Evolutionary conservation across 345 rosid species (phyloP), one percentile per base, ranked within the genome.

Genomic region (Eucalyptus victrix): DNA sequence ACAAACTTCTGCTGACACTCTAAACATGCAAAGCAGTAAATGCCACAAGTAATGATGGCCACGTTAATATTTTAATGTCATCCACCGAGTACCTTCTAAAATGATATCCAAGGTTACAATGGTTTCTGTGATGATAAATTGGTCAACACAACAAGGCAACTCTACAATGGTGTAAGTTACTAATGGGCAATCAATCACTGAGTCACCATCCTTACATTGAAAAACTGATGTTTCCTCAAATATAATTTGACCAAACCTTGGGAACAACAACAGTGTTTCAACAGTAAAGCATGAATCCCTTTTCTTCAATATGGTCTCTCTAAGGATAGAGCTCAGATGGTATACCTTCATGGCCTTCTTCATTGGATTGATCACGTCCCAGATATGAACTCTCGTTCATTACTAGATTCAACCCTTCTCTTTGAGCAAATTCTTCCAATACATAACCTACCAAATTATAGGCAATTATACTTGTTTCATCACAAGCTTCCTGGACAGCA

Each of bases 401-500:
- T 40, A 93, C 92, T 88, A 96, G 90, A 60, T 92, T 89, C 42
- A 94, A 34, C 69, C 93, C 93, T 90, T 93, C 93, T 85, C 67
- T 91, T 86, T 91, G 89, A 18, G 94, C 93, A 80, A 96, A 91
- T 88, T 91, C 93, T 90, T 94, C 94, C 87, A 96, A 88, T 58
- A 95, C 87, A 72, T 45, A 80, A 90, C 98, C 98, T 80, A 97
- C 92, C 26, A 97, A 91, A 90, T 95, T 91, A 93, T 95, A 94
- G 32, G 96, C 95, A 91, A 94, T 92, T 91, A 97, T 80, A 90
- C 98, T 94, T 12, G 96, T 91, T 80, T 93, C 96, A 30, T 97
- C 98, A 92, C 95, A 94, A 42, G 93, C 93, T 85, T 95, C 98
- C 93, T 97, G 99, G 91, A 97, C 88, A 34, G 93, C 89, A 21